Base-by-base conservation (phyloP, 2,329 filamentous ascomycete genomes). In the Huntiella moniliformis region DNA sequence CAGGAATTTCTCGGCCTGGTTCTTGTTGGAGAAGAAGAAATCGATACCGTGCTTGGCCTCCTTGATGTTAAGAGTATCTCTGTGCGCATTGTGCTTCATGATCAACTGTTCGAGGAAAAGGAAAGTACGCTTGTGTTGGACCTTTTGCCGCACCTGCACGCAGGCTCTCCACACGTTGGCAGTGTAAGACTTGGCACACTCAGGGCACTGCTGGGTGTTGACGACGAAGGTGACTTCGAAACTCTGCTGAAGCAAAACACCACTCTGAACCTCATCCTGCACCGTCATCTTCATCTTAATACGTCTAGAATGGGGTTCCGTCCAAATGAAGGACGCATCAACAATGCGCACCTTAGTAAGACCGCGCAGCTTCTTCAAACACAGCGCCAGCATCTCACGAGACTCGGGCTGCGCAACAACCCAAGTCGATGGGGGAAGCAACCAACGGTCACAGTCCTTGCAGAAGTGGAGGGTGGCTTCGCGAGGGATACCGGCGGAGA, bases 301-400 rank as follows among this genome's bases (percentile, higher is more conserved):
- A 59, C 91, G 72, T 57, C 85, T 73, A 55, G 87, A 95, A 65
- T 98, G 91, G 8, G 91, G 88, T 63, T 98, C 91, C 1, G 91
- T 98, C 91, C 91, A 98, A 58, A 96, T 82, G 59, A 96, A 98
- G 56, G 77, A 82, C 40, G 91, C 91, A 60, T 98, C 91, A 56
- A 95, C 87, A 56, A 98, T 91, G 51, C 91, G 74, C 54, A 93
- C 83, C 66, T 91, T 93, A 60, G 79, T 77, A 52, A 98, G 65
- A 28, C 87, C 87, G 52, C 82, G 71, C 52, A 98, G 65, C 62
- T 91, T 92, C 58, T 85, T 79, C 53, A 98, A 68, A 62, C 91
- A 98, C 40, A 98, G 66, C 4, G 91, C 87, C 45, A 98, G 71
- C 48, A 98, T 71, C 66, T 98, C 91, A 63, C 87, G 78, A 38